A percentile compares a stretch with the other conserved stretches of the same genome.
phyloP scores from a whole-genome alignment of 257 asterid species.

The Prunella vulgaris region DNA sequence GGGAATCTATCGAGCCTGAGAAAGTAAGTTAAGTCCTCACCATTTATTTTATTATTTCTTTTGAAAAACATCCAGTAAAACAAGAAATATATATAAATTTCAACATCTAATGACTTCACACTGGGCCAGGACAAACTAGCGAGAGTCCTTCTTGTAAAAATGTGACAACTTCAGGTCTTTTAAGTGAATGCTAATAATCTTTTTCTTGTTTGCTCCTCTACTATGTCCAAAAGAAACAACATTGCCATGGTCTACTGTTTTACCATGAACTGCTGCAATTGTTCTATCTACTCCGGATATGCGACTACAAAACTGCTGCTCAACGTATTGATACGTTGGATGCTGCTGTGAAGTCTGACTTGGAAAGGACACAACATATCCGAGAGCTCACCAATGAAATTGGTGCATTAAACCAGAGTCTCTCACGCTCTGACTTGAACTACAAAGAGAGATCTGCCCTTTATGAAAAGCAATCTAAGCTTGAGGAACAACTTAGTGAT shows the following conservation, averaged over 20 bases:
- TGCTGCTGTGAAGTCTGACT: slow-evolving; percentile 77
- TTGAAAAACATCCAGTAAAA: background rate
- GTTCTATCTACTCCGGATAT: slow-evolving; percentile 85
- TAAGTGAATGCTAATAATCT: slow-evolving; percentile 25
- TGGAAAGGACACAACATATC: slow-evolving; percentile 58
- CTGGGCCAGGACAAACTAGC: slow-evolving; percentile 7
- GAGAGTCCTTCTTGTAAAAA: background rate
- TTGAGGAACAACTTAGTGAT: slow-evolving; percentile 61
- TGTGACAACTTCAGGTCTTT: slow-evolving; percentile 3
- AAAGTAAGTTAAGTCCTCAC: slow-evolving; percentile 46
- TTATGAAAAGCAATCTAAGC: slow-evolving; percentile 49
- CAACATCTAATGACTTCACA: background rate
- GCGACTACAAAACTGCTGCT: slow-evolving; percentile 90
- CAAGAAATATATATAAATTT: background rate
- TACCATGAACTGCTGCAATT: slow-evolving; percentile 86
- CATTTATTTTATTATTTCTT: background rate
- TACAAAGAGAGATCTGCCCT: slow-evolving; percentile 70
- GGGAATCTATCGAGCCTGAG: slow-evolving; percentile 75
- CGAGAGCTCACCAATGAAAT: slow-evolving; percentile 68
- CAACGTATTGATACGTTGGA: slow-evolving; percentile 81
- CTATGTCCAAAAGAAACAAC: slow-evolving; percentile 54
- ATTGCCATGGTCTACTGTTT: slow-evolving; percentile 73
- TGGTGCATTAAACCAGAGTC: slow-evolving; percentile 53
- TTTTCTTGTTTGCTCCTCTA: slow-evolving; percentile 17
- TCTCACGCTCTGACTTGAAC: slow-evolving; percentile 54